phyloP scores from a whole-genome alignment of 371 early-diverging fungal genomes.

The Syncephalis fuscata region DNA sequence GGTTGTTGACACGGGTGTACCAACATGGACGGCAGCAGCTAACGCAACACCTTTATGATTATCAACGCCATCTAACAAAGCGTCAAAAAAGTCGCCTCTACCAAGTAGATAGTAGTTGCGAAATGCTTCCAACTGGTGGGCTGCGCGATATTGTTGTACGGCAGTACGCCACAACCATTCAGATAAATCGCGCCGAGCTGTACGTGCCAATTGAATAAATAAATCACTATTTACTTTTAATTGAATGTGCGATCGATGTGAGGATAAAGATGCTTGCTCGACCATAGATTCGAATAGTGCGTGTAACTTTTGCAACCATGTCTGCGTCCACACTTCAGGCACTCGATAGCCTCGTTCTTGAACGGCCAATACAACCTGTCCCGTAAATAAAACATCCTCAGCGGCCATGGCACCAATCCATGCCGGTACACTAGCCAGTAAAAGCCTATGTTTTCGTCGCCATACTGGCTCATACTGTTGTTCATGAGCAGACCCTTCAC shows the following conservation, averaged over 20 bases:
- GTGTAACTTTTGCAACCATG: background rate
- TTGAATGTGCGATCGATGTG: background rate
- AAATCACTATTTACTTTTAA: background rate
- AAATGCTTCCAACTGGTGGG: constrained; percentile 36
- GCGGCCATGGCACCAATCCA: too few relatives aligned
- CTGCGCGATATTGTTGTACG: constrained; percentile 36
- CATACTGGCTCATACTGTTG: background rate
- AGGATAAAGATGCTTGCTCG: too few relatives aligned
- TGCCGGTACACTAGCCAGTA: too few relatives aligned
- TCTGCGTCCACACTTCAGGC: too few relatives aligned
- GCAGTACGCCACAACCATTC: constrained; percentile 51
- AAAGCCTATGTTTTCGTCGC: too few relatives aligned
- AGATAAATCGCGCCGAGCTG: constrained; percentile 36
- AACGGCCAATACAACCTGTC: too few relatives aligned
- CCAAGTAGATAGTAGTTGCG: constrained; percentile 44
- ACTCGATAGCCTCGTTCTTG: too few relatives aligned
- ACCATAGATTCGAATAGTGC: constrained; percentile 1
- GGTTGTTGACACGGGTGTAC: too few relatives aligned
- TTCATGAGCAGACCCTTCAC: too few relatives aligned
- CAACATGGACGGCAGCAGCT: too few relatives aligned
- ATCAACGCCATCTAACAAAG: constrained; percentile 37
- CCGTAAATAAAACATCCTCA: too few relatives aligned
- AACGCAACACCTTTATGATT: constrained; percentile 13
- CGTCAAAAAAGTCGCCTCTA: constrained; percentile 46
- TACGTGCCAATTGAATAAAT: background rate